phyloP scores from a whole-genome alignment of 768 basidiomycete genomes.

The Coprinopsis marcescibilis region DNA sequence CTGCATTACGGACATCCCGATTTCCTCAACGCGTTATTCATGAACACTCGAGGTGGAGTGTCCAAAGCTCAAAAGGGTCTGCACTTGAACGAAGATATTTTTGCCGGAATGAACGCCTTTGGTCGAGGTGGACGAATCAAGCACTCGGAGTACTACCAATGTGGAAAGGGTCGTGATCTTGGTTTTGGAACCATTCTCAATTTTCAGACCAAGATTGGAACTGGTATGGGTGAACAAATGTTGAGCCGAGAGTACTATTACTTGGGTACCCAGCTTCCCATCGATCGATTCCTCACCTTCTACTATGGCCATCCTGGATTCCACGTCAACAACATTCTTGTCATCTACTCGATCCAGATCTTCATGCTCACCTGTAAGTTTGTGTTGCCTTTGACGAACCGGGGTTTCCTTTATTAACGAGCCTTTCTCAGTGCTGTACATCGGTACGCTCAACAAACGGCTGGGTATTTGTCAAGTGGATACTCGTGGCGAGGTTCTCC shows the following conservation, averaged over 20 bases:
- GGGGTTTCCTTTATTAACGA: slow-evolving; percentile 6
- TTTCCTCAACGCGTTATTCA: slow-evolving; percentile 97
- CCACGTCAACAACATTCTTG: slow-evolving; percentile 99
- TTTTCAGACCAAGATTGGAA: slow-evolving; percentile 99
- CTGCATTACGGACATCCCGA: slow-evolving; percentile 99
- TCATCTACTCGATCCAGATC: slow-evolving; percentile 95
- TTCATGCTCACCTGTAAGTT: slow-evolving; percentile 92
- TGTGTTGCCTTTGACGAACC: slow-evolving; percentile 2
- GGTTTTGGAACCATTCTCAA: slow-evolving; percentile 99
- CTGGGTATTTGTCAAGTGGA: slow-evolving; percentile 85
- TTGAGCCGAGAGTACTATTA: slow-evolving; percentile 99
- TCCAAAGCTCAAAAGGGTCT: slow-evolving; percentile 99
- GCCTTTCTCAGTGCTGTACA: slow-evolving; percentile 64
- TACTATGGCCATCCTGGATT: slow-evolving; percentile 99
- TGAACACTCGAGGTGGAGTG: slow-evolving; percentile 97
- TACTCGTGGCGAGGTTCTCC: slow-evolving; percentile 69
- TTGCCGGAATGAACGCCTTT: slow-evolving; percentile 98
- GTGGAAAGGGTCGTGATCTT: slow-evolving; percentile 98
- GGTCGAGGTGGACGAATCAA: slow-evolving; percentile 98
- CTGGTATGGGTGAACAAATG: slow-evolving; percentile 99
- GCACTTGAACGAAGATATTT: slow-evolving; percentile 99
- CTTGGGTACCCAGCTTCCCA: slow-evolving; percentile 93
- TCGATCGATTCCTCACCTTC: slow-evolving; percentile 98
- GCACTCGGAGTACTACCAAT: slow-evolving; percentile 99
- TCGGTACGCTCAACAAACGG: slow-evolving; percentile 95